phyloP scores from a whole-genome alignment of 2,329 filamentous ascomycete species.

The Paracoccidioides lutzii region DNA sequence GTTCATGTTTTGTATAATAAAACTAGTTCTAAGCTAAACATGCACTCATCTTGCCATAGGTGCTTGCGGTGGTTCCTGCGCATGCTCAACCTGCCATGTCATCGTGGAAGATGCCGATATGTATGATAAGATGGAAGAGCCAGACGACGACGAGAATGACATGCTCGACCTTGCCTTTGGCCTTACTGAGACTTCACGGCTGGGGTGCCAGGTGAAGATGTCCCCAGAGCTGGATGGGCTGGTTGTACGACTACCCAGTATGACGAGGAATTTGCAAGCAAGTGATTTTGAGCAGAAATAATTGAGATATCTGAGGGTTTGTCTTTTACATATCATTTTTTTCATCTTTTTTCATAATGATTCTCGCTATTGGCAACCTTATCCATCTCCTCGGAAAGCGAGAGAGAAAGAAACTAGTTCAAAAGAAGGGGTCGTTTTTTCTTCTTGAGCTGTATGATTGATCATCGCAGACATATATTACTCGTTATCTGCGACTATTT shows the following conservation, averaged over 20 bases:
- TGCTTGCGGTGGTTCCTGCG: constrained; percentile 86
- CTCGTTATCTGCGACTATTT: not conserved
- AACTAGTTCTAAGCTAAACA: not conserved
- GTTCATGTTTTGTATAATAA: not conserved
- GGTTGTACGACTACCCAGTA: constrained; percentile 70
- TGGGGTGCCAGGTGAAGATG: constrained; percentile 91
- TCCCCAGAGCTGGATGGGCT: constrained; percentile 77
- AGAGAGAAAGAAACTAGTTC: not conserved
- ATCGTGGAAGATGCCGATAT: constrained; percentile 62
- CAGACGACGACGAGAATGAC: constrained; percentile 71
- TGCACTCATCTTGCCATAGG: constrained; percentile 32
- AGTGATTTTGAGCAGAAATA: constrained; percentile 61
- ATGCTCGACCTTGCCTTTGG: constrained; percentile 88
- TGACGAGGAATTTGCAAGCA: constrained; percentile 92
- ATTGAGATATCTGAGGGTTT: not conserved
- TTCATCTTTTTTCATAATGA: not conserved
- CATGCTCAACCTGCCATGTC: constrained; percentile 86
- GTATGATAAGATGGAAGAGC: constrained; percentile 67
- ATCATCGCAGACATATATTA: not conserved
- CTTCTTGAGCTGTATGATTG: not conserved
- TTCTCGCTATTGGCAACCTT: not conserved
- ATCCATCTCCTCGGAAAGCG: not conserved
- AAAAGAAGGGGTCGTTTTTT: constrained; percentile 3
- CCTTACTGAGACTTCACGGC: constrained; percentile 66
- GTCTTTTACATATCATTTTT: not conserved